These are phyloP conservation scores for Cytospora chrysosperma DNA, from an alignment of 2,329 filamentous ascomycete genomes.

Conservation along the genomic window DNA sequence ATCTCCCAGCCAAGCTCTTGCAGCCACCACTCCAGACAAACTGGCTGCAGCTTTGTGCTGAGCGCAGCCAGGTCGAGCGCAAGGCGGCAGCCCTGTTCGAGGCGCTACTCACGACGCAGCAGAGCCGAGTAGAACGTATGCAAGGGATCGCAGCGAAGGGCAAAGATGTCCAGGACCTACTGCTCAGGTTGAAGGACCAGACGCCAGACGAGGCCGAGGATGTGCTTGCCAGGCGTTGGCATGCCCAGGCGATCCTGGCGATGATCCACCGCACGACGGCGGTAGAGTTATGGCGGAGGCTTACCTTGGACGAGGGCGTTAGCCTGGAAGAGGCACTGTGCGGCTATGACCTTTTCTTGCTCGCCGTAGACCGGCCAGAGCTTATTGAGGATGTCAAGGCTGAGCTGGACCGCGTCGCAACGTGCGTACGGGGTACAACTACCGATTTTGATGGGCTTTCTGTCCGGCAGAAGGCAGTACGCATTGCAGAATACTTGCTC, in stretches of 20 bases:
- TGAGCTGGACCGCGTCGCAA: constrained; percentile 43
- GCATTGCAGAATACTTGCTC: constrained; percentile 53
- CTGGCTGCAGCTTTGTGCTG: constrained; percentile 54
- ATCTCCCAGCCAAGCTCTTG: constrained; percentile 40
- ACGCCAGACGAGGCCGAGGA: constrained; percentile 53
- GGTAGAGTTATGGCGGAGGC: constrained; percentile 55
- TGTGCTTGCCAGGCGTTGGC: constrained; percentile 59
- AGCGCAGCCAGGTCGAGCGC: constrained; percentile 38
- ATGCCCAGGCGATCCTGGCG: constrained; percentile 56
- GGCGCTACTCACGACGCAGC: constrained; percentile 53
- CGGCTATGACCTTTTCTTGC: constrained; percentile 64
- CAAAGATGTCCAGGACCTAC: constrained; percentile 61
- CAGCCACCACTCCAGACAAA: constrained; percentile 42
- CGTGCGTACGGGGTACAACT: constrained; percentile 39
- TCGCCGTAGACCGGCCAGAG: constrained; percentile 42
- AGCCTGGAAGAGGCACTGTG: constrained; percentile 58
- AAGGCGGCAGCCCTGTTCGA: constrained; percentile 44
- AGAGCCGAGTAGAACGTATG: constrained; percentile 53
- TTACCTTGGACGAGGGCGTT: constrained; percentile 47
- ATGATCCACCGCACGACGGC: constrained; percentile 60
- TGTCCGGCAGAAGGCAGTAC: constrained; percentile 50
- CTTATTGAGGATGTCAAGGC: constrained; percentile 44
- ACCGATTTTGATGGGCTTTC: constrained; percentile 44
- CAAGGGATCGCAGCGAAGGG: constrained; percentile 54
- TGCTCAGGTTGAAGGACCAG: constrained; percentile 45